These are phyloP conservation scores for Diaporthe sp. DNA, from an alignment of 2,329 filamentous ascomycete species.

Conservation along the genomic window DNA sequence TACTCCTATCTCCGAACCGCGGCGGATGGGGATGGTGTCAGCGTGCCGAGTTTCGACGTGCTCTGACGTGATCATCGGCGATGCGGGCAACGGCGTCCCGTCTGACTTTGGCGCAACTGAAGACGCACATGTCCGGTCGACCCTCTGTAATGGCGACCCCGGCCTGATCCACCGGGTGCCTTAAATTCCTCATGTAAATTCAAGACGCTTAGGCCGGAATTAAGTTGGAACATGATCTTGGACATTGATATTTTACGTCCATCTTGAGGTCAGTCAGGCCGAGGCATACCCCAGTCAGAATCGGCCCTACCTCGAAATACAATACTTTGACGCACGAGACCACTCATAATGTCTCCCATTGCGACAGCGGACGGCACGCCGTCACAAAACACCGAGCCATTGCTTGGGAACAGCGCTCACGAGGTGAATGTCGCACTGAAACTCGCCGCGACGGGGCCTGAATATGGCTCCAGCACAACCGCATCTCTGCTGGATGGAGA, in stretches of 20 bases:
- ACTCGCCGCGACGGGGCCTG: background rate
- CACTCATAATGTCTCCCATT: background rate
- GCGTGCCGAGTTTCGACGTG: conserved; percentile 30
- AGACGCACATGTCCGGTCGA: background rate
- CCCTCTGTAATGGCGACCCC: background rate
- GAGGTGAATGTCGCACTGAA: background rate
- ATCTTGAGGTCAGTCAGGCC: background rate
- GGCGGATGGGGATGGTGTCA: conserved; percentile 33
- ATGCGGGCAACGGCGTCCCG: conserved; percentile 6
- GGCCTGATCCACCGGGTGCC: background rate
- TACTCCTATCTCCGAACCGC: background rate
- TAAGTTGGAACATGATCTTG: background rate
- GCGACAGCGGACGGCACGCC: background rate
- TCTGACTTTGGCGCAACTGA: background rate
- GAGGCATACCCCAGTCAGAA: background rate
- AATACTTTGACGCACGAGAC: background rate
- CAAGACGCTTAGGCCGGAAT: background rate
- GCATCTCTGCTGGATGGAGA: background rate
- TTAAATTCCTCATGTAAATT: background rate
- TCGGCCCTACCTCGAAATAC: background rate
- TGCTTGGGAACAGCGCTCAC: background rate
- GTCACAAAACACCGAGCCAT: background rate
- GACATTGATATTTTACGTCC: background rate
- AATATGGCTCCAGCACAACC: background rate
- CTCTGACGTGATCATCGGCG: conserved; percentile 32